Percentiles rank a stretch among this genome's conserved stretches.
These are phyloP conservation scores for Avena atlantica DNA, from an alignment of 176 grass and related monocot genomes.

Conservation along the genomic window DNA sequence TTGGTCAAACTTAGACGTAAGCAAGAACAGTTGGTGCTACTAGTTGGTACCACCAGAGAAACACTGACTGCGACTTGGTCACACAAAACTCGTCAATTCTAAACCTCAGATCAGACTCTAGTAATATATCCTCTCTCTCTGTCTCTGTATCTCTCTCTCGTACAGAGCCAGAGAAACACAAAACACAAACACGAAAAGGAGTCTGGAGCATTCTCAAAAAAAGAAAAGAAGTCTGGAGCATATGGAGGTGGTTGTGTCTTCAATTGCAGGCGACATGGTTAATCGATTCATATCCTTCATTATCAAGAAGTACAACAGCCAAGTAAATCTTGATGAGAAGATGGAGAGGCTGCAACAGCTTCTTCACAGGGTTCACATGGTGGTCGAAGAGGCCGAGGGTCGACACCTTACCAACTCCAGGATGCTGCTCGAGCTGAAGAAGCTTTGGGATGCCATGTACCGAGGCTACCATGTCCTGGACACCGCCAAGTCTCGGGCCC, in stretches of 20 bases:
- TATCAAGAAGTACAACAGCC: background rate
- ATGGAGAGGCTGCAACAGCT: slow-evolving; percentile 41
- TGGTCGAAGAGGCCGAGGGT: slow-evolving; percentile 33
- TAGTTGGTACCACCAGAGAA: too few relatives aligned
- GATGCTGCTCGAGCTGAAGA: slow-evolving; percentile 38
- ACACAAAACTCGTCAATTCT: too few relatives aligned
- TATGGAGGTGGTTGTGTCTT: slow-evolving; percentile 48
- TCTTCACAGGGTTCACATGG: slow-evolving; percentile 40
- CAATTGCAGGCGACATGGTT: slow-evolving; percentile 35
- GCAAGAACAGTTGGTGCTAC: too few relatives aligned
- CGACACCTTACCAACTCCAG: slow-evolving; percentile 42
- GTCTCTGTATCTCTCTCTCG: too few relatives aligned
- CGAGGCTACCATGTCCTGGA: slow-evolving; percentile 32
- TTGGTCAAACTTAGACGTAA: too few relatives aligned
- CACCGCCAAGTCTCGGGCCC: background rate
- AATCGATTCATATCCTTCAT: slow-evolving; percentile 46
- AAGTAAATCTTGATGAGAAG: slow-evolving; percentile 3
- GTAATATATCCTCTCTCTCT: too few relatives aligned
- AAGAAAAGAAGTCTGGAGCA: background rate
- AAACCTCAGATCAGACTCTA: too few relatives aligned
- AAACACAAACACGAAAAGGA: background rate
- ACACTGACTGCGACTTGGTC: too few relatives aligned
- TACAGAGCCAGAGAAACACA: too few relatives aligned
- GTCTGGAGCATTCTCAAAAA: background rate
- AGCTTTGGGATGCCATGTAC: slow-evolving; percentile 35